A percentile compares a stretch with the other conserved stretches of the same genome.
Conservation (phyloP, 148 eudicot genomes). For the Vaccinium macrocarpon region DNA sequence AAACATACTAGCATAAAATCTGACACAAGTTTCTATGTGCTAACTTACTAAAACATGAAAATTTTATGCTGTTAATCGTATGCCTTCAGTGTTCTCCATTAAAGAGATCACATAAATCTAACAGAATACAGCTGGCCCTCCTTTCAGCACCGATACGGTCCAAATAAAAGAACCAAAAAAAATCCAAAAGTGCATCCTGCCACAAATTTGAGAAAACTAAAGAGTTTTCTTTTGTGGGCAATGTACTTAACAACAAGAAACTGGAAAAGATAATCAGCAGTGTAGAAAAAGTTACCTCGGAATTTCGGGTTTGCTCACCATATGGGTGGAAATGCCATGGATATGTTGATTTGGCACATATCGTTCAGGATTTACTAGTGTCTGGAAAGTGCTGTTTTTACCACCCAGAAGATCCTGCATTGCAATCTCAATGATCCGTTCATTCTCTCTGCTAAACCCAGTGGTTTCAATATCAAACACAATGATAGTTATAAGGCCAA, state of each 20-base stretch:
- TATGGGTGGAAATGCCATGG: conserved; percentile 59
- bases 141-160: not conserved
- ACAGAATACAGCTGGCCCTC: not conserved
- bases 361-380: conserved; percentile 74
- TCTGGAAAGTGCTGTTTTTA: conserved; percentile 75
- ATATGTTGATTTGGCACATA: conserved; percentile 46
- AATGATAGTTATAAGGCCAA: conserved; percentile 46
- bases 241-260: not conserved
- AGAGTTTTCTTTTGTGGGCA: not conserved
- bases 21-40: conserved; percentile 7
- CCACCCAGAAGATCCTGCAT: conserved; percentile 80
- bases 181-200: not conserved
- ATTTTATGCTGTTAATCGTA: not conserved
- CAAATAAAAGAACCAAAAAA: too few relatives aligned
- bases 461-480: conserved; percentile 87
- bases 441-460: conserved; percentile 52
- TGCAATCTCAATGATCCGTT: conserved; percentile 81
- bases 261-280: not conserved
- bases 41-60: not conserved
- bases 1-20: not conserved
- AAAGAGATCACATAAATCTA: not conserved
- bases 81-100: not conserved
- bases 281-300: conserved; percentile 56
- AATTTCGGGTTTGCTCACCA: conserved; percentile 64
- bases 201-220: not conserved